A percentile compares a stretch with the other conserved stretches of the same genome.
Evolutionary conservation across 495 filamentous ascomycete genomes (phyloP).

Genomic region (Penicillium dipodomyicola): DNA sequence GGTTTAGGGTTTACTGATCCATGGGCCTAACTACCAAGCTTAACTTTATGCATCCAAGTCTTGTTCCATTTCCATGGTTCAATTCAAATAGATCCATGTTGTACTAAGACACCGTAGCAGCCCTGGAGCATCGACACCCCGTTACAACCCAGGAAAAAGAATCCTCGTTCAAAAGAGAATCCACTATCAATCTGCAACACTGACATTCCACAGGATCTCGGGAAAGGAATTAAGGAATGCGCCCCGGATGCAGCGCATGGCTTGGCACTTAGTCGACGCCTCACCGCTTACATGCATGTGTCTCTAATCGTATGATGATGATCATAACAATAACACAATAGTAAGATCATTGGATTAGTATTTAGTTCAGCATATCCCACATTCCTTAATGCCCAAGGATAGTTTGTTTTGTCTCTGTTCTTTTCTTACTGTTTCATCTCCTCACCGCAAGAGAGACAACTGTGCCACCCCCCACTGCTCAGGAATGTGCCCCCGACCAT

Average conservation of each 20-base stretch:
- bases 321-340: not conserved
- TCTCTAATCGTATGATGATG: not conserved
- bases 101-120: conserved; percentile 1
- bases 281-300: conserved; percentile 11
- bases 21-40: not conserved
- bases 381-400: conserved; percentile 5
- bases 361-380: conserved; percentile 9
- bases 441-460: conserved; percentile 14
- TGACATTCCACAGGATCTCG: conserved; percentile 12
- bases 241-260: conserved; percentile 13
- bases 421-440: conserved; percentile 8
- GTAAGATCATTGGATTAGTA: not conserved
- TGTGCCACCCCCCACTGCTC: conserved; percentile 9
- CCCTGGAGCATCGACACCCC: too few species aligned
- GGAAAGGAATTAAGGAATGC: conserved; percentile 10
- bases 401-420: conserved; percentile 4
- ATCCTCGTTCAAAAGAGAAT: too few species aligned
- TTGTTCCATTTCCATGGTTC: not conserved
- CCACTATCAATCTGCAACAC: conserved; percentile 2
- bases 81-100: too few species aligned
- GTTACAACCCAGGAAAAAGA: not conserved
- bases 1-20: not conserved
- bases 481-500: conserved; percentile 17
- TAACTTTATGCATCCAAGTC: not conserved
- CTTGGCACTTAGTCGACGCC: conserved; percentile 10